Conservation (phyloP, 352 stramenopile genomes). For the Thraustochytrium striatum region DNA sequence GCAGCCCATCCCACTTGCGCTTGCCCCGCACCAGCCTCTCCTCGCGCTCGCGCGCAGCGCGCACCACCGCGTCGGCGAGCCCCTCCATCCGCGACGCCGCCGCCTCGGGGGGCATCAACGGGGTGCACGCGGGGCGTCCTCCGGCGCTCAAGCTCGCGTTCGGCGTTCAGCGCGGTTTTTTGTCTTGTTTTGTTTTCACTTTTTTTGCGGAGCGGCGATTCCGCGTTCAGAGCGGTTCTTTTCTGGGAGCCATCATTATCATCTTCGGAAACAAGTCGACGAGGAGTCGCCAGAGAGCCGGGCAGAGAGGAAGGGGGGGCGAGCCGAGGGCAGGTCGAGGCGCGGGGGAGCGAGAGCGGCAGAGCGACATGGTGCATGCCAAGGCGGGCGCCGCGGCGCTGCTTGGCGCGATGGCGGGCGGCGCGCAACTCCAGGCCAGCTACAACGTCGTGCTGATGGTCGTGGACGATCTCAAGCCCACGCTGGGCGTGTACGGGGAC, state of each 20-base stretch:
- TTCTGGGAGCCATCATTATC: no score
- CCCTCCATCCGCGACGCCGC: not conserved
- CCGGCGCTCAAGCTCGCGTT: no score
- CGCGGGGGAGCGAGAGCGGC: not conserved
- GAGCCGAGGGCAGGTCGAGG: not conserved
- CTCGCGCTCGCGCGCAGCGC: no score
- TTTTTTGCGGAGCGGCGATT: no score
- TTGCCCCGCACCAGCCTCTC: no score
- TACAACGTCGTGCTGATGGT: slow-evolving; percentile 18
- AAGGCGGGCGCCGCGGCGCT: not conserved
- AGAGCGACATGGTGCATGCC: not conserved
- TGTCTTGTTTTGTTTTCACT: no score
- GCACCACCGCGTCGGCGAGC: not conserved
- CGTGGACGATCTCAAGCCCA: slow-evolving; percentile 28
- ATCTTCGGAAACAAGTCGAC: not conserved
- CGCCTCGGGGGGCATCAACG: not conserved
- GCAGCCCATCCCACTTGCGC: not conserved
- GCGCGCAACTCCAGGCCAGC: not conserved
- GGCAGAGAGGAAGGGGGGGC: not conserved
- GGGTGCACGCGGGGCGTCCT: no score
- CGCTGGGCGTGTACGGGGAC: slow-evolving; percentile 14
- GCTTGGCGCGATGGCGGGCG: not conserved
- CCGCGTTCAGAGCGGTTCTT: no score
- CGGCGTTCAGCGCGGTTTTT: no score
- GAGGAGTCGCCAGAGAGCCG: not conserved